Evolutionary conservation across 1,284 basidiomycete species (phyloP), one percentile per base, ranked within the genome.

Genomic region (Leccinum colubrinum): DNA sequence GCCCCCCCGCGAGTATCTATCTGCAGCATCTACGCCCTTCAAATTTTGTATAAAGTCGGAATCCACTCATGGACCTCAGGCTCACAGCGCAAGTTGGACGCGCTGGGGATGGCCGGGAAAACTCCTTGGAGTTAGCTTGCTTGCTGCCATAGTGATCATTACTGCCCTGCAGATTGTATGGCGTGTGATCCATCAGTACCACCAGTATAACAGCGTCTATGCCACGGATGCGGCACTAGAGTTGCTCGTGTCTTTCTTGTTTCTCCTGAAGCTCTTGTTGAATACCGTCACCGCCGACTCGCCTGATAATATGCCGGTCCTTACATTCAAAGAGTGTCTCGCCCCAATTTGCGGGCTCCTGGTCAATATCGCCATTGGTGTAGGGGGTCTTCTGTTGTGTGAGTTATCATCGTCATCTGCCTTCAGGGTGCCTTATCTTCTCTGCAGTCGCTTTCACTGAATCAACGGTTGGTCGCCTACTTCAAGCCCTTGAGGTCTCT

Each of bases 401-500:
- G 68, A 78, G 89, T 81, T 17, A 20, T 41, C 25, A 4, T 27
- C 22, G 11, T 14, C 39, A 30, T 57, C 54, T 25, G 39, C 33
- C 25, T 52, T 46, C 57, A 55, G 58, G 33, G 62, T 30, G 59
- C 60, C 66, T 66, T 22, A 70, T 43, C 59, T 43, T 41, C 59
- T 62, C 33, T 33, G 7, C 64, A 91, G 89, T 87, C 69, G 75
- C 79, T 60, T 90, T 91, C 68, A 83, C 88, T 2, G 90, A 91
- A 72, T 84, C 84, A 9, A 79, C 81, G 7, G 75, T 88, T 4
- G 90, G 89, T n/a, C 85, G 87, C 50, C 84, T 91, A 67, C 78
- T 92, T 61, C 85, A 87, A 67, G 85, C 85, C 15, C 73, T 86
- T 53, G 86, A 88, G 68, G 64, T 87, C n/a, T 91, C 87, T 68